These are phyloP conservation scores for Curvularia sp. DNA, from an alignment of 2,329 filamentous ascomycete species.

Conservation along the genomic window DNA sequence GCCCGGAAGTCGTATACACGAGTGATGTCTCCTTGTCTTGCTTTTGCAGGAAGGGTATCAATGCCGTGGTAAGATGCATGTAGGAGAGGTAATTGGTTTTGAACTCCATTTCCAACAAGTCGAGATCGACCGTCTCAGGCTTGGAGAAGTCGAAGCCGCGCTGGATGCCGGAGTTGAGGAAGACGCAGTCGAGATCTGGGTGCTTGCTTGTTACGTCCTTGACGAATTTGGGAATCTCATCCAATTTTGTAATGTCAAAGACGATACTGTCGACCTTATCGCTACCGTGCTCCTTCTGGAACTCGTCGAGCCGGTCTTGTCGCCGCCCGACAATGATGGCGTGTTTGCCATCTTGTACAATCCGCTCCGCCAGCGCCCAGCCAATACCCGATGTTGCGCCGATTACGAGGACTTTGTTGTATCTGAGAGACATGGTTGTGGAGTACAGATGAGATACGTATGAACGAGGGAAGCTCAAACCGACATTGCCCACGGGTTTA, in stretches of 20 bases:
- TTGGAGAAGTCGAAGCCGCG: constrained; percentile 59
- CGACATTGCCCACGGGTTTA: constrained; percentile 1
- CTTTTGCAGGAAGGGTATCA: constrained; percentile 59
- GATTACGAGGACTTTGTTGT: constrained; percentile 62
- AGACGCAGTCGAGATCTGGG: constrained; percentile 61
- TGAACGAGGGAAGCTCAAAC: not conserved
- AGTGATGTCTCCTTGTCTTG: constrained; percentile 53
- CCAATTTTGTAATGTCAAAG: constrained; percentile 61
- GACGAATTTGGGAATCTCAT: constrained; percentile 57
- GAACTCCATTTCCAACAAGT: constrained; percentile 55
- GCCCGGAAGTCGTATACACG: constrained; percentile 59
- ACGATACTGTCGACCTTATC: constrained; percentile 56
- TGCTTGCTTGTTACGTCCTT: constrained; percentile 54
- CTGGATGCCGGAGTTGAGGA: constrained; percentile 64
- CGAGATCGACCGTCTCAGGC: constrained; percentile 57
- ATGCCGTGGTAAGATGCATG: constrained; percentile 59
- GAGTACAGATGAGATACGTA: not conserved
- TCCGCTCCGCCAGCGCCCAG: constrained; percentile 58
- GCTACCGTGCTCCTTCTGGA: constrained; percentile 56
- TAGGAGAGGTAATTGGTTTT: constrained; percentile 61
- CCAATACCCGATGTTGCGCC: constrained; percentile 64
- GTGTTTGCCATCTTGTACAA: constrained; percentile 57
- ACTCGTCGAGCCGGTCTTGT: constrained; percentile 59
- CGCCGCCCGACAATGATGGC: constrained; percentile 61
- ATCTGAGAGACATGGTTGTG: constrained; percentile 54